A percentile compares a stretch with the other conserved stretches of the same genome.
Conservation (phyloP, 768 basidiomycete genomes). For the Lactarius sp. region DNA sequence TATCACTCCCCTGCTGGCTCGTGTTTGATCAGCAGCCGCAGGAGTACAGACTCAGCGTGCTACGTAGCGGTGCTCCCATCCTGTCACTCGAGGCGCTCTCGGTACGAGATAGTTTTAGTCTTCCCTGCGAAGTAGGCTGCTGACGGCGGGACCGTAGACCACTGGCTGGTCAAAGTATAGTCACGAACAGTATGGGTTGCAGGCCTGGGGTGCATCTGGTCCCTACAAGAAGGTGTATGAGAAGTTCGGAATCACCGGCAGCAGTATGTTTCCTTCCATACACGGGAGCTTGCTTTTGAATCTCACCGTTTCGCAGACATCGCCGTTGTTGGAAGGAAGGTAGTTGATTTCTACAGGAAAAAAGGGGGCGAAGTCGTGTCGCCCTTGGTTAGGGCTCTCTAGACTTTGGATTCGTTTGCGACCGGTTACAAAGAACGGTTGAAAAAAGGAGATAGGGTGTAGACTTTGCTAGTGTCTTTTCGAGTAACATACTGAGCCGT, state of each 20-base stretch:
- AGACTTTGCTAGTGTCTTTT: not conserved
- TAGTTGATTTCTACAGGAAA: constrained; percentile 81
- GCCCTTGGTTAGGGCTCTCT: constrained; percentile 71
- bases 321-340: constrained; percentile 77
- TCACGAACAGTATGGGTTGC: constrained; percentile 80
- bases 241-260: constrained; percentile 80
- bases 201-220: constrained; percentile 82
- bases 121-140: not conserved
- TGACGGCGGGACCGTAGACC: constrained; percentile 36
- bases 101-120: constrained; percentile 34
- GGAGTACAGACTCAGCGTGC: constrained; percentile 76
- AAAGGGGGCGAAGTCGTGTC: constrained; percentile 66
- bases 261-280: constrained; percentile 43
- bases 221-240: constrained; percentile 89
- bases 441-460: not conserved
- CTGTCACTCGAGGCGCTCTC: constrained; percentile 82
- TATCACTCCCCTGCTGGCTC: constrained; percentile 87
- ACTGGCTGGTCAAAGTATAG: constrained; percentile 87
- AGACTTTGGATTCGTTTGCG: constrained; percentile 21
- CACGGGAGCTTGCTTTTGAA: not conserved
- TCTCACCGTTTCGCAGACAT: constrained; percentile 47
- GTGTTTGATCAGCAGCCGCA: constrained; percentile 78
- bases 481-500: not conserved
- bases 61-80: constrained; percentile 87
- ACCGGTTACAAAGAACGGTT: not conserved